Percentiles rank a stretch among this genome's conserved stretches.
Evolutionary conservation across 179 eudicot genomes (phyloP).

Genomic region (Heliamphora pulchella): DNA sequence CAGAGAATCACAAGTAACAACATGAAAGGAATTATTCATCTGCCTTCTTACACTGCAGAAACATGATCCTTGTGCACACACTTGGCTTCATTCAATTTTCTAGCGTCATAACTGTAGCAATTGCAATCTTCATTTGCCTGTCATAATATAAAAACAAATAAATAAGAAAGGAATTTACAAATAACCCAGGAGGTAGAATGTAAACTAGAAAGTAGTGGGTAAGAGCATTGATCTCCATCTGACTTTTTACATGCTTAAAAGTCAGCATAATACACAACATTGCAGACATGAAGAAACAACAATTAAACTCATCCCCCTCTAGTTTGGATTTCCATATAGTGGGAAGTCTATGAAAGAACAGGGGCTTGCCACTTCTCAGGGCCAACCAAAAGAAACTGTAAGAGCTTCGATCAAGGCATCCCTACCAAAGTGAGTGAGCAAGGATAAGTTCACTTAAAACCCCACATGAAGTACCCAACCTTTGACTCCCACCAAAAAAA

Average conservation of each 20-base stretch:
- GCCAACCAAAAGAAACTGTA: not conserved
- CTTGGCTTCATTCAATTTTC: slow-evolving; percentile 75
- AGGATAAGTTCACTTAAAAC: not conserved
- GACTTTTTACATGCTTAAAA: not conserved
- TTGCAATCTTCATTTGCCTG: slow-evolving; percentile 95
- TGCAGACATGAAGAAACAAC: too few relatives aligned
- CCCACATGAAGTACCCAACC: not conserved
- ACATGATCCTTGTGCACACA: slow-evolving; percentile 96
- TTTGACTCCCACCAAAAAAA: not conserved
- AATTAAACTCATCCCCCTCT: not conserved
- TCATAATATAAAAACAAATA: slow-evolving; percentile 17
- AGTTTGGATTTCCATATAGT: not conserved
- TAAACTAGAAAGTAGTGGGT: not conserved
- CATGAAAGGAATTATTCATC: not conserved
- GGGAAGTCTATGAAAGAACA: not conserved
- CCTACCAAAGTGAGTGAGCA: not conserved
- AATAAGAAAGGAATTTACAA: not conserved
- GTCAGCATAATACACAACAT: not conserved
- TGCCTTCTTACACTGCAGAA: slow-evolving; percentile 80
- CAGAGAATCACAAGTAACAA: not conserved
- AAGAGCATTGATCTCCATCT: not conserved
- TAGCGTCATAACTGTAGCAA: slow-evolving; percentile 84
- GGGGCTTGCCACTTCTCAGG: not conserved
- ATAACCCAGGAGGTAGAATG: not conserved
- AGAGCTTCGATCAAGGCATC: not conserved